A percentile compares a stretch with the other conserved stretches of the same genome.
Conservation (phyloP, 73 alveolate species). For the Paramecium bursaria region DNA sequence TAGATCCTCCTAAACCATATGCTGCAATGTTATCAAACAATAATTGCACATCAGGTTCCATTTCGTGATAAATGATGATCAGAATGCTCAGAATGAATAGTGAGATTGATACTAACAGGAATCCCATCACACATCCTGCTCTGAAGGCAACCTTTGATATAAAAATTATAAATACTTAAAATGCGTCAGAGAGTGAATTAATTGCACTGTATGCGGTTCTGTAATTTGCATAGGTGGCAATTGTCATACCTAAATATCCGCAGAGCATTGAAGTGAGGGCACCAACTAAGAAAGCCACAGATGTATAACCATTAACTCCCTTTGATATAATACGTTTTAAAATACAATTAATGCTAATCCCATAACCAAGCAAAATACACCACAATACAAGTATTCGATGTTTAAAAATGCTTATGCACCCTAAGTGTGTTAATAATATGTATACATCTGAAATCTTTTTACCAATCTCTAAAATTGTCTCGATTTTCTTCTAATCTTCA, state of each 20-base stretch:
- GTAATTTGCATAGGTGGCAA: constrained; percentile 83
- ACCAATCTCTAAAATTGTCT: constrained; percentile 48
- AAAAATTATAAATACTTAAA: constrained; percentile 70
- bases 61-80: constrained; percentile 74
- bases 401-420: constrained; percentile 87
- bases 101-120: constrained; percentile 86
- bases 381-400: constrained; percentile 79
- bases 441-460: constrained; percentile 48
- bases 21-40: constrained; percentile 96
- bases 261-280: constrained; percentile 80
- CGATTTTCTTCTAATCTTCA: constrained; percentile 64
- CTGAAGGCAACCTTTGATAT: constrained; percentile 89
- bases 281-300: constrained; percentile 85
- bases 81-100: constrained; percentile 75
- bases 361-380: constrained; percentile 70
- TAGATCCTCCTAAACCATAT: constrained; percentile 97
- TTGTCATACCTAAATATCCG: constrained; percentile 93
- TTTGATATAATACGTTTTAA: constrained; percentile 58
- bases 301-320: constrained; percentile 72
- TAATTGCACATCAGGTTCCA: constrained; percentile 52
- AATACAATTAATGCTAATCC: constrained; percentile 70
- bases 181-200: constrained; percentile 72
- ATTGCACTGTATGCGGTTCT: constrained; percentile 77
- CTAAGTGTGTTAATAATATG: constrained; percentile 5
- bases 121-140: constrained; percentile 93